Evolutionary conservation across 2,329 filamentous ascomycete species (phyloP).

Genomic region (Alternaria infectoria): DNA sequence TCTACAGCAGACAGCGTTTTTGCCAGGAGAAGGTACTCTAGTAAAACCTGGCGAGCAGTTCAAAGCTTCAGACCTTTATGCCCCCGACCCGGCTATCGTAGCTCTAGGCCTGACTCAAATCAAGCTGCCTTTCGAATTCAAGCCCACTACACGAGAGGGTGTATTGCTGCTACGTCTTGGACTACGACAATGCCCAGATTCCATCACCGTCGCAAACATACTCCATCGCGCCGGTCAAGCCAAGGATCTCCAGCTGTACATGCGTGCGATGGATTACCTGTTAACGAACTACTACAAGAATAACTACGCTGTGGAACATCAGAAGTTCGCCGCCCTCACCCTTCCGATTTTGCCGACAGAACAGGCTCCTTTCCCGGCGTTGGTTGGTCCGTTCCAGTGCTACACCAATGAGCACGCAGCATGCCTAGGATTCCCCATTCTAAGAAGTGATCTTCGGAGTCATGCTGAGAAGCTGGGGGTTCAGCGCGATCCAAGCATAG

Average conservation of each 20-base stretch:
- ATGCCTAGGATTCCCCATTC: conserved; percentile 79
- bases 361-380: conserved; percentile 63
- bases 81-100: conserved; percentile 41
- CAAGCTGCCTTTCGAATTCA: conserved; percentile 77
- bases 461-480: conserved; percentile 90
- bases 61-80: conserved; percentile 46
- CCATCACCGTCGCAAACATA: conserved; percentile 76
- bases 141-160: conserved; percentile 62
- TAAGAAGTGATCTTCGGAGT: conserved; percentile 75
- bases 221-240: conserved; percentile 69
- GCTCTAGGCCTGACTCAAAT: conserved; percentile 57
- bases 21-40: conserved; percentile 66
- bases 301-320: conserved; percentile 68
- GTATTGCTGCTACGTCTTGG: conserved; percentile 77
- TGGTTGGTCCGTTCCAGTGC: conserved; percentile 77
- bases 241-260: conserved; percentile 62
- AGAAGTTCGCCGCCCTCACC: conserved; percentile 57
- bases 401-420: conserved; percentile 81
- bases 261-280: conserved; percentile 80
- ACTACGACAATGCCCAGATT: conserved; percentile 72
- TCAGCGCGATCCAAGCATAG: conserved; percentile 77
- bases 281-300: conserved; percentile 80
- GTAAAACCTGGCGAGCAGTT: conserved; percentile 41
- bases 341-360: conserved; percentile 71
- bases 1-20: conserved; percentile 78